These are phyloP conservation scores for Pseudoperonospora humuli DNA, from an alignment of 352 stramenopile genomes.

Conservation along the genomic window DNA sequence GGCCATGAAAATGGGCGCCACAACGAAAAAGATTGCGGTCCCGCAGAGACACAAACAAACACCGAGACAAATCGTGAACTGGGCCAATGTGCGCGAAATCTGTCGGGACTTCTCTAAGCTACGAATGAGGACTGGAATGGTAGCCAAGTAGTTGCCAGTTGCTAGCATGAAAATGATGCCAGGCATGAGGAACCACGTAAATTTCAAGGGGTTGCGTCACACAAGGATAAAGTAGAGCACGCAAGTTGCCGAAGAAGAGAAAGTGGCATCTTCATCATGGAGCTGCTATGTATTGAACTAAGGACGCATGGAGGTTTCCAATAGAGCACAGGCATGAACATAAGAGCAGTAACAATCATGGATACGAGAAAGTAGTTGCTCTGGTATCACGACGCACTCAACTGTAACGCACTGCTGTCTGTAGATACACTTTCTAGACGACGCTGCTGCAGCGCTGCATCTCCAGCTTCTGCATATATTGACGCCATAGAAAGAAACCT, in stretches of 20 bases:
- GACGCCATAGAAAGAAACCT: conserved; percentile 43
- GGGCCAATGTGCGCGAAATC: conserved; percentile 52
- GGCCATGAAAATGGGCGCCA: conserved; percentile 51
- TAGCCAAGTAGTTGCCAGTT: conserved; percentile 36
- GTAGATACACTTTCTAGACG: conserved; percentile 14
- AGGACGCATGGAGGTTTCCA: no score
- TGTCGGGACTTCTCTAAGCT: conserved; percentile 53
- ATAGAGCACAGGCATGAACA: no score
- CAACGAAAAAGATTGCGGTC: conserved; percentile 43
- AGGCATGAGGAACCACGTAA: conserved; percentile 46
- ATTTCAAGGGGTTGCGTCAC: conserved; percentile 53
- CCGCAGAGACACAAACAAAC: conserved; percentile 44
- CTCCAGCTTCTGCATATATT: conserved; percentile 20
- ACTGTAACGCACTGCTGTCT: no score
- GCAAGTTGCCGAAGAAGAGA: no score
- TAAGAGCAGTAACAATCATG: no score
- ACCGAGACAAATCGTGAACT: conserved; percentile 50
- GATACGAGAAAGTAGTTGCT: no score
- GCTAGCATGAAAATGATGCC: conserved; percentile 50
- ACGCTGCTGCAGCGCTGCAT: conserved; percentile 18
- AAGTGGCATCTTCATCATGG: no score
- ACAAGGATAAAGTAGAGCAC: conserved; percentile 49
- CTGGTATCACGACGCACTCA: no score
- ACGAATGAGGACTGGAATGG: conserved; percentile 53
- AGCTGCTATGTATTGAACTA: no score